Evolutionary conservation across 208 protist genomes (phyloP).

Genomic region (Balamuthia mandrillaris): DNA sequence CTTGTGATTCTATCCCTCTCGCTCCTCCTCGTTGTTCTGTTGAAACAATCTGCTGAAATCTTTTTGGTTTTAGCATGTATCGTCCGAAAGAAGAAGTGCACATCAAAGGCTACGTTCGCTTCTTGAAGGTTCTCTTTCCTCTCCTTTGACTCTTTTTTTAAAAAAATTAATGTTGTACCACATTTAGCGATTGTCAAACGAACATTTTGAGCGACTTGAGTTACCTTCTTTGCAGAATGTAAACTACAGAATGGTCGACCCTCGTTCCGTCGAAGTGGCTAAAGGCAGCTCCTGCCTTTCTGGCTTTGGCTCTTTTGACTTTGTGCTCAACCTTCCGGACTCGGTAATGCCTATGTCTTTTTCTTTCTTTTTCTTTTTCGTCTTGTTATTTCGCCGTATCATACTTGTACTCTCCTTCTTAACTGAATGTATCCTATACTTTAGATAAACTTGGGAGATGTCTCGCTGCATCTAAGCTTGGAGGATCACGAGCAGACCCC

Average conservation of each 20-base stretch:
- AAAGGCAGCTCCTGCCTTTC: conserved; percentile 22
- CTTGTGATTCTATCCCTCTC: not conserved
- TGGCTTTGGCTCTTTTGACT: conserved; percentile 6
- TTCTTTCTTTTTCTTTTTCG: not conserved
- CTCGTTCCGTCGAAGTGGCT: not conserved
- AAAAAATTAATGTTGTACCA: not conserved
- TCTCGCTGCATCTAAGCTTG: not conserved
- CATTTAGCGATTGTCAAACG: not conserved
- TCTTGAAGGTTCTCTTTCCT: not conserved
- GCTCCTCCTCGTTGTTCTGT: not conserved
- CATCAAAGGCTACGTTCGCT: conserved; percentile 37
- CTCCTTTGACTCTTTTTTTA: not conserved
- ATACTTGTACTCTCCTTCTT: not conserved
- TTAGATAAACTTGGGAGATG: conserved; percentile 38
- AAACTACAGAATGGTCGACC: conserved; percentile 7
- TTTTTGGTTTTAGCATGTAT: conserved; percentile 10
- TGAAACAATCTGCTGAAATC: not conserved
- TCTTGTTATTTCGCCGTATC: not conserved
- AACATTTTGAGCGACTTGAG: conserved; percentile 34
- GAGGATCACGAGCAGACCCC: not conserved
- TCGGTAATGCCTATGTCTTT: not conserved
- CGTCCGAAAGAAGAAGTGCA: conserved; percentile 34
- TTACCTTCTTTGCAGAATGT: conserved; percentile 27
- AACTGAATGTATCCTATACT: too few relatives aligned
- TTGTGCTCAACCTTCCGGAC: not conserved